Conservation (phyloP, 2,329 filamentous ascomycete genomes). For the Diaporthe batatas region DNA sequence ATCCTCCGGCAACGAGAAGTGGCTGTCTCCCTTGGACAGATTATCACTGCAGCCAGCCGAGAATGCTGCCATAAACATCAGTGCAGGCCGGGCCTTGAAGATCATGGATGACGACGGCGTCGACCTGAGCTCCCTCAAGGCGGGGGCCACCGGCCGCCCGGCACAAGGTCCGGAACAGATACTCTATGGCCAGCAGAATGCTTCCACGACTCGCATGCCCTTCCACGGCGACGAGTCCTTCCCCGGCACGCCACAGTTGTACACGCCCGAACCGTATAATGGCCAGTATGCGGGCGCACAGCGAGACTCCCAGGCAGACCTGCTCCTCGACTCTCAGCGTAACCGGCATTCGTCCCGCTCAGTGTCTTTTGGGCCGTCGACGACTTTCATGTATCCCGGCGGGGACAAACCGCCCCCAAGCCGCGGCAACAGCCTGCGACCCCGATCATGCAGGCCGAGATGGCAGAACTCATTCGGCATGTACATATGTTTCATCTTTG, state of each 20-base stretch:
- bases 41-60: slow-evolving; percentile 13
- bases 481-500: slow-evolving; percentile 54
- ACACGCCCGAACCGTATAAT: slow-evolving; percentile 16
- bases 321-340: slow-evolving; percentile 18
- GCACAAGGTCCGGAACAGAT: slow-evolving; percentile 9
- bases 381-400: slow-evolving; percentile 18
- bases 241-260: slow-evolving; percentile 15
- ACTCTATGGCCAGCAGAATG: slow-evolving; percentile 25
- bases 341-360: slow-evolving; percentile 11
- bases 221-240: slow-evolving; percentile 38
- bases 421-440: not conserved
- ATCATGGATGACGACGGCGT: slow-evolving; percentile 33
- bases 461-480: slow-evolving; percentile 49
- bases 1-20: slow-evolving; percentile 34
- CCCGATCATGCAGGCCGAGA: slow-evolving; percentile 29
- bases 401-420: slow-evolving; percentile 5
- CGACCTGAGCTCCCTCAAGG: slow-evolving; percentile 34
- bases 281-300: not conserved
- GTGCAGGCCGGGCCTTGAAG: not conserved
- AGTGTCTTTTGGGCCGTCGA: slow-evolving; percentile 36
- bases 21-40: slow-evolving; percentile 34
- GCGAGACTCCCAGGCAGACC: slow-evolving; percentile 33
- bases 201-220: slow-evolving; percentile 36
- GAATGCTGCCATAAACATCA: slow-evolving; percentile 8
- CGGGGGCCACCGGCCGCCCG: not conserved